Base-by-base conservation (phyloP, 108 stramenopile species). In the Nitzschia inconspicua region DNA sequence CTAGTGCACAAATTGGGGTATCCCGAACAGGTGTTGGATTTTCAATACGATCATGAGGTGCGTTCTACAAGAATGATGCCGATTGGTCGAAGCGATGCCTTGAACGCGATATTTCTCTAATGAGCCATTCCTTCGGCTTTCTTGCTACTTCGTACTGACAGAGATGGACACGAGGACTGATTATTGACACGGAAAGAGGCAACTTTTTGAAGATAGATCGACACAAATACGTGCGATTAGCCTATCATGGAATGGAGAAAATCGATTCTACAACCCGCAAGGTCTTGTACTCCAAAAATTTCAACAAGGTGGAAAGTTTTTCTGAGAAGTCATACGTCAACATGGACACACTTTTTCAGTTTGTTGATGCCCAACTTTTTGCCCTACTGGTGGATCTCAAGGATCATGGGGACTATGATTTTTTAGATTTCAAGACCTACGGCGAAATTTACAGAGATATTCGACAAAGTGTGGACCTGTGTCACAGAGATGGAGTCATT, bases 401-500 rank as follows among this genome's bases (percentile, higher is more conserved):
- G 59, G 94, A 93, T 53, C 70, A 75, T 39, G 84, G 77, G 20
- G 87, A 82, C 37, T 65, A 85, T 44, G 83, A 88, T 18, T 77
- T 86, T 65, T 52, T 93, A 56, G 88, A 92, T 56, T 76, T 55
- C 36, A 90, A 93, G 73, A 90, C 96, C 6, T 97, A 97, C 66
- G 88, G 83, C 48, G 82, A 90, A 60, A 88, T 95, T 36, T 97
- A 90, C 59, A 46, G 71, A 16, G 78, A 98, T 36, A 85, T 96
- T 16, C 72, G 95, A 41, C 83, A 86, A 49, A 86, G 88, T 63
- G 95, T 98, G 0, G 97, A 98, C 64, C 59, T 98, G 20, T 98
- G 97, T 59, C 97, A 98, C 63, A 77, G 95, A 22, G 97, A 98
- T 75, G 97, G 97, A 27, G 93, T 92, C 50, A 98, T 98, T 57